Percentiles rank a stretch among this genome's conserved stretches.
phyloP scores from a whole-genome alignment of 495 filamentous ascomycete genomes.

The Penicillium flavigenum region DNA sequence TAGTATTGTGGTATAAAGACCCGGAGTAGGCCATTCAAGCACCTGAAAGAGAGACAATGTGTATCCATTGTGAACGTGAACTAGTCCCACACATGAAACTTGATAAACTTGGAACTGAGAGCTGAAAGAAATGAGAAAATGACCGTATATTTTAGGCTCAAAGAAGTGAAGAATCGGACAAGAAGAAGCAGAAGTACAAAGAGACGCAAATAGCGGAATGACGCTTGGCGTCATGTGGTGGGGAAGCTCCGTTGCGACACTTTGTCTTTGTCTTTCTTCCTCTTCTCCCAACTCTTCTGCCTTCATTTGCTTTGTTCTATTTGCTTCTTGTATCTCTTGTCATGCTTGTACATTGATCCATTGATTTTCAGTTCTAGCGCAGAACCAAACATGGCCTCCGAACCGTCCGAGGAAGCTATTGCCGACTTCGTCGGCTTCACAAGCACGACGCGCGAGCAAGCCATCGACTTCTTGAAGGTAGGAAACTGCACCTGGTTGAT shows the following conservation, averaged over 20 bases:
- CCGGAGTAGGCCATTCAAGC: not conserved
- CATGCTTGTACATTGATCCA: slow-evolving; percentile 10
- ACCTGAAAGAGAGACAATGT: not conserved
- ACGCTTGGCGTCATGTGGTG: slow-evolving; percentile 42
- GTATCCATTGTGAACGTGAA: not conserved
- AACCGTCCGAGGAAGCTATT: slow-evolving; percentile 48
- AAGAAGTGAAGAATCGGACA: not conserved
- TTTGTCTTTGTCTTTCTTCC: not conserved
- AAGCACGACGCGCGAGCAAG: slow-evolving; percentile 44
- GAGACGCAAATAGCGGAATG: slow-evolving; percentile 16
- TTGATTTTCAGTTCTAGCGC: not conserved
- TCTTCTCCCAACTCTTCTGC: not conserved
- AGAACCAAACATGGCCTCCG: slow-evolving; percentile 34
- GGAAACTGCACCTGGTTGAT: not conserved
- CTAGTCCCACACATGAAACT: not conserved
- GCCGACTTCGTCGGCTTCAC: slow-evolving; percentile 49
- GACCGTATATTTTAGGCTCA: not conserved
- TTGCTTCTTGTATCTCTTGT: slow-evolving; percentile 4
- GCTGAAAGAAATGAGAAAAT: not conserved
- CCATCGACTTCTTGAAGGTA: slow-evolving; percentile 51
- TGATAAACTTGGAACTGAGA: not conserved
- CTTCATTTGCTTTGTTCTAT: slow-evolving; percentile 4
- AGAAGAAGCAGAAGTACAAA: not conserved
- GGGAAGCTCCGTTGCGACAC: slow-evolving; percentile 33
- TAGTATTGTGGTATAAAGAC: not conserved